These are phyloP conservation scores for Tylopilus sp. DNA, from an alignment of 768 basidiomycete species.

Conservation along the genomic window DNA sequence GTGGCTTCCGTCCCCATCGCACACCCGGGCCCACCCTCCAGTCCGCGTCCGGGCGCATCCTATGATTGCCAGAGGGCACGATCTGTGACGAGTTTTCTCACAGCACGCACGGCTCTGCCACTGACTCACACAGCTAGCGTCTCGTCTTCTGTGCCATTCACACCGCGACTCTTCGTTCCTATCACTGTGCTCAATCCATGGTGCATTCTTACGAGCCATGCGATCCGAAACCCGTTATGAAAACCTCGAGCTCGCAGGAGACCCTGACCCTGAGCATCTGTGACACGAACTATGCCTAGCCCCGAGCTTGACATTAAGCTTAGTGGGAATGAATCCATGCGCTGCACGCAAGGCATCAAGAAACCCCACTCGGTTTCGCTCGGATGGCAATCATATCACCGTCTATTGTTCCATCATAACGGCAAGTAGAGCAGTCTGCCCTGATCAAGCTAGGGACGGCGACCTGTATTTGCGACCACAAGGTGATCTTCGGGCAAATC, in stretches of 20 bases:
- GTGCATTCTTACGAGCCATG: too few species aligned
- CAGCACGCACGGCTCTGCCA: not conserved
- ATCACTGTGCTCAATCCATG: not conserved
- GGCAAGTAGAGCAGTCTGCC: not conserved
- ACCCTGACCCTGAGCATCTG: slow-evolving; percentile 20
- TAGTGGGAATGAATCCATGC: slow-evolving; percentile 8
- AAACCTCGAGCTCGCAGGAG: slow-evolving; percentile 11
- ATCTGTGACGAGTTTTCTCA: not conserved
- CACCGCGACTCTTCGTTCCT: not conserved
- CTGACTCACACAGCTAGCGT: too few species aligned
- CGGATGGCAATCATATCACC: not conserved
- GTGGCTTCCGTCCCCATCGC: not conserved
- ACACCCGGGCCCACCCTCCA: not conserved
- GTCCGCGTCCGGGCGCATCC: not conserved
- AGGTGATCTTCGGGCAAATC: too few species aligned
- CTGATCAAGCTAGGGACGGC: too few species aligned
- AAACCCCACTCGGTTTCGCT: not conserved
- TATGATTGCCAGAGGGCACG: not conserved
- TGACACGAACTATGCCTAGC: not conserved
- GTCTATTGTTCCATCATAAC: not conserved
- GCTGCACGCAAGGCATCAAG: slow-evolving; percentile 13
- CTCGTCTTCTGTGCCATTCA: not conserved
- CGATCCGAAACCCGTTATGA: slow-evolving; percentile 2
- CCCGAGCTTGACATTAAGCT: not conserved
- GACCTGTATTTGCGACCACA: too few species aligned